Evolutionary conservation across 2,329 filamentous ascomycete species (phyloP).

Genomic region (Cladorrhinum sp.): DNA sequence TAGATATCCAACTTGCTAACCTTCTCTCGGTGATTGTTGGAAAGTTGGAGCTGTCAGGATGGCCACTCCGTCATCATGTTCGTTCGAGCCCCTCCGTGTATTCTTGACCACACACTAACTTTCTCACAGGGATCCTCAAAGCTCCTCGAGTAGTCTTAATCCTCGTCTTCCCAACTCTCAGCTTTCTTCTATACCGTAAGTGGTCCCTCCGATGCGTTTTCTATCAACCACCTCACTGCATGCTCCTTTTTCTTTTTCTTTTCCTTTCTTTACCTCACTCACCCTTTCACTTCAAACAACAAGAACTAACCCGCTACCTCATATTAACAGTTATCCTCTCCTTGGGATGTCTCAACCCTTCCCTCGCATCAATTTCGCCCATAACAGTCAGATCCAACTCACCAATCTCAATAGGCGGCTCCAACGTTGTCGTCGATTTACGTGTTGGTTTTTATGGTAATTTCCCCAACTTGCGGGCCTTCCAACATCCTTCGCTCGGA

Average conservation of each 20-base stretch:
- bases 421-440: conserved; percentile 16
- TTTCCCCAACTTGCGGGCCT: neutral
- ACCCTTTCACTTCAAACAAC: no score
- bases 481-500: no score
- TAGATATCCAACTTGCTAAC: no score
- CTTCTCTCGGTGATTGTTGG: no score
- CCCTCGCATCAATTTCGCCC: conserved; percentile 20
- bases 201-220: no score
- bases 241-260: no score
- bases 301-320: no score
- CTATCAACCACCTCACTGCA: no score
- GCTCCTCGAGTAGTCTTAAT: conserved; percentile 23
- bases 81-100: neutral
- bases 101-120: conserved; percentile 2
- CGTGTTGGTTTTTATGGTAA: conserved; percentile 23
- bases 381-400: conserved; percentile 17
- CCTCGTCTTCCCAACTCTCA: conserved; percentile 21
- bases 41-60: neutral
- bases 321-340: conserved; percentile 22
- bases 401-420: conserved; percentile 15
- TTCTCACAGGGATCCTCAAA: conserved; percentile 20
- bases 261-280: no score
- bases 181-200: conserved; percentile 23
- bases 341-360: conserved; percentile 20
- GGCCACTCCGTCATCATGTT: neutral